Evolutionary conservation across 1,284 basidiomycete species (phyloP).

Genomic region (Leccinum fallax): DNA sequence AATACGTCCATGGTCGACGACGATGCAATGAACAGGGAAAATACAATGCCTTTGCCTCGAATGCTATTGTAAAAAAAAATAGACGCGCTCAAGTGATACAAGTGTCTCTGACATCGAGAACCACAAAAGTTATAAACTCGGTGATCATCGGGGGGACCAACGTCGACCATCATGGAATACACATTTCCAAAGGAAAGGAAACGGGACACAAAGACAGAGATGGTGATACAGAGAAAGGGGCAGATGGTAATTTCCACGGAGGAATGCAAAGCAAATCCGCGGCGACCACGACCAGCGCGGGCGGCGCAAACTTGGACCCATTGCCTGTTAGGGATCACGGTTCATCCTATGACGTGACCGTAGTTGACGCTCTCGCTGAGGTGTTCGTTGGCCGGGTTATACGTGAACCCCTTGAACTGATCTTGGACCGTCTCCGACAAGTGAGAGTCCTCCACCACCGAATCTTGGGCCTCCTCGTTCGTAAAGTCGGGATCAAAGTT

Average conservation of each 20-base stretch:
- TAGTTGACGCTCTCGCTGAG: slow-evolving; percentile 78
- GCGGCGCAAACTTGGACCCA: not conserved
- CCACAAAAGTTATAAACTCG: not conserved
- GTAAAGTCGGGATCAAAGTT: slow-evolving; percentile 98
- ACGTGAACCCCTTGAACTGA: slow-evolving; percentile 89
- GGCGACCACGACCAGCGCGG: slow-evolving; percentile 31
- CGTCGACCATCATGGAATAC: not conserved
- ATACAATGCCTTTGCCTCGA: slow-evolving; percentile 3
- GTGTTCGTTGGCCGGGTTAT: slow-evolving; percentile 80
- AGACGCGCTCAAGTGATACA: slow-evolving; percentile 11
- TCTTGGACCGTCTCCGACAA: slow-evolving; percentile 94
- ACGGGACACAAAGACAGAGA: not conserved
- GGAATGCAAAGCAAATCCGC: slow-evolving; percentile 2
- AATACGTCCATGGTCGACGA: slow-evolving; percentile 28
- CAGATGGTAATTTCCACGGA: slow-evolving; percentile 1
- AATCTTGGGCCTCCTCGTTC: slow-evolving; percentile 89
- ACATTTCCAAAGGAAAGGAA: slow-evolving; percentile 4
- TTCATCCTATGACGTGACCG: slow-evolving; percentile 37
- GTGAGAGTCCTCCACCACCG: slow-evolving; percentile 90
- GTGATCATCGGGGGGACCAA: not conserved
- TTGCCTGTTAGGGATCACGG: slow-evolving; percentile 10
- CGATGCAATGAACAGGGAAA: slow-evolving; percentile 14
- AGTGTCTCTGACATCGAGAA: slow-evolving; percentile 7
- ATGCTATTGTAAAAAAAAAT: slow-evolving; percentile 8
- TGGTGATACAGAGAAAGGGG: not conserved